Evolutionary conservation across 2,329 filamentous ascomycete genomes (phyloP).

Genomic region (Diaporthe aspalathi): DNA sequence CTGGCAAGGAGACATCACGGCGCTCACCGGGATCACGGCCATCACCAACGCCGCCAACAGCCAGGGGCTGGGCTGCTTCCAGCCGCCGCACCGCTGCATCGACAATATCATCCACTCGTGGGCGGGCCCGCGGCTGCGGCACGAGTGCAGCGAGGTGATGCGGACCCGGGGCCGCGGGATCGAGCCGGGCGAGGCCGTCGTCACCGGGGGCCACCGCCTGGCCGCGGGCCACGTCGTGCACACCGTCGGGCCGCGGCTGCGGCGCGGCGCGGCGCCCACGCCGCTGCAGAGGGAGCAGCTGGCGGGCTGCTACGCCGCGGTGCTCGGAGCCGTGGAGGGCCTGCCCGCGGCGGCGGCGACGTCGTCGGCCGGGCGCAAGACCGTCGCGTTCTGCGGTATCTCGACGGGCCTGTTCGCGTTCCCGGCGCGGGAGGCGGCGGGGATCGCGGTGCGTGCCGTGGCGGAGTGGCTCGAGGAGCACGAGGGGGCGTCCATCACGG

Average conservation of each 20-base stretch:
- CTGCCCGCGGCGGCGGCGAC: conserved; percentile 40
- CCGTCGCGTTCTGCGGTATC: conserved; percentile 49
- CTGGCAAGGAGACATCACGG: conserved; percentile 44
- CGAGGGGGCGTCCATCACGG: conserved; percentile 44
- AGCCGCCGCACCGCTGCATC: conserved; percentile 49
- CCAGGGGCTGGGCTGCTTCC: conserved; percentile 50
- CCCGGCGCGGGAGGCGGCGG: conserved; percentile 45
- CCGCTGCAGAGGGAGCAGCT: conserved; percentile 42
- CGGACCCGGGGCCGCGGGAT: conserved; percentile 42
- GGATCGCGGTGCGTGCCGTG: conserved; percentile 46
- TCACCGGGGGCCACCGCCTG: conserved; percentile 46
- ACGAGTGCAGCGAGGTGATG: conserved; percentile 47
- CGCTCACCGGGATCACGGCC: conserved; percentile 46
- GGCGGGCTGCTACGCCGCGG: conserved; percentile 46
- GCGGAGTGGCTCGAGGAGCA: conserved; percentile 45
- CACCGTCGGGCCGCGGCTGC: conserved; percentile 50
- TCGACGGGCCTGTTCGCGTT: conserved; percentile 52
- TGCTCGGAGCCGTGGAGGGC: conserved; percentile 46
- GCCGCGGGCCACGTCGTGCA: conserved; percentile 48
- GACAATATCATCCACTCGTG: conserved; percentile 50
- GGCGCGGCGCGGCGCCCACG: conserved; percentile 41
- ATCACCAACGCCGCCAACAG: conserved; percentile 52
- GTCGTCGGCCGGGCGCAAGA: conserved; percentile 44
- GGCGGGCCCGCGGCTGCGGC: conserved; percentile 48
- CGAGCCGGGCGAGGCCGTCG: conserved; percentile 44